Evolutionary conservation across 768 basidiomycete species (phyloP), one percentile per base, ranked within the genome.

Genomic region (Austroboletus festivus): DNA sequence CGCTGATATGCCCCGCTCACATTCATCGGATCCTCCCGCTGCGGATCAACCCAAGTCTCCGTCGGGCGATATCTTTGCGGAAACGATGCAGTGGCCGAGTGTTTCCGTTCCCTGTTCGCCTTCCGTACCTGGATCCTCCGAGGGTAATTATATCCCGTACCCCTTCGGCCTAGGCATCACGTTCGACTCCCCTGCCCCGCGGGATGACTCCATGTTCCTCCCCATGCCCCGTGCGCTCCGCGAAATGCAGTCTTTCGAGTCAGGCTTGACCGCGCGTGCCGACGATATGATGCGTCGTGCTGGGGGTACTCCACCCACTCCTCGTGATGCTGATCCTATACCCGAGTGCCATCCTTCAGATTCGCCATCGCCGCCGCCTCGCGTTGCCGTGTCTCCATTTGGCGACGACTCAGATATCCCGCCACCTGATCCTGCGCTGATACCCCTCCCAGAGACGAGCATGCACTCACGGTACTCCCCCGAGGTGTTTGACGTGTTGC

Each of bases 181-280:
- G 3, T 89, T 85, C 56, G 82, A 83, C 46, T 73, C 80, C 0
- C 85, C 84, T 4, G 63, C 73, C 1, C 71, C 76, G 50, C 73
- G 68, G 28, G 71, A 74, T 8, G 65, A 70, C 1, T 44, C 71
- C 1, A 65, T 79, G 16, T 72, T 68, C 41, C 62, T 80, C 4
- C 71, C 73, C 4, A 56, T 77, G 2, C 75, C 81, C 1, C 81
- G 78, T 4, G 71, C 74, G 37, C 63, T 93, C n/a, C 83, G 89
- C 20, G 85, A 85, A 62, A 87, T 91, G 84, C 88, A 91, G 55
- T 89, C 86, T 0, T 93, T 92, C 60, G 90, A 93, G 55, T 91
- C 89, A 4, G 83, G 82, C 1, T 64, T 86, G 31, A 93, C 90
- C 0, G 89, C 86, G 0, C 78, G 82, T 20, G 85, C 86, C 41